Evolutionary conservation across 164 flowering plant species (phyloP), one percentile per base, ranked within the genome.

Genomic region (Akebia trifoliata): DNA sequence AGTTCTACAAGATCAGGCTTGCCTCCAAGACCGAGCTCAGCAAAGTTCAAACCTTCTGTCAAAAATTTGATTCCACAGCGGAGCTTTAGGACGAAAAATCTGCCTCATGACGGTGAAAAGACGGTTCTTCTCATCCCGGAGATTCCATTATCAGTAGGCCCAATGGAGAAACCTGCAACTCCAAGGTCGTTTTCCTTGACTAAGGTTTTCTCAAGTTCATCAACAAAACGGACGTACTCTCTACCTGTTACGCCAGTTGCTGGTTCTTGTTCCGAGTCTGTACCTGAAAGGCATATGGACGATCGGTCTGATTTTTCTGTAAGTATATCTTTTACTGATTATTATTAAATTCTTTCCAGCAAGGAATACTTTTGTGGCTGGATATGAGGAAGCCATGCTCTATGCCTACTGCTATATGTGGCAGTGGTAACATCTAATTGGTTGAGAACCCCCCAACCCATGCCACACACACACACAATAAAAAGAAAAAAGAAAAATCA

Each of bases 11-110:
- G 72, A 75, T 63, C 78, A 11, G 83, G 85, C 44, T 70, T 86
- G 45, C 90, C 94, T 0, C 94, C 87, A 12, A 74, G 83, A 59
- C 86, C 94, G 55, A 65, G 40, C 72, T 80, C 90, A 25, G 77
- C 79, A 15, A 82, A 76, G 63, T 61, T 71, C 44, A 77, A 57
- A 62, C 58, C 84, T 22, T 76, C 83, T 31, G 63, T 79, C 64
- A 83, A 62, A 66, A 80, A 69, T 73, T 46, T 86, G 64, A 76
- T 83, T 63, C 75, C 85, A 3, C 85, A 81, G 44, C 68, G 69
- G 67, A 86, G 84, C 72, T 64, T 80, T 30, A 76, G 57, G 53
- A 69, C 43, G 12, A 79, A 80, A 56, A 69, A 38, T 61, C 39
- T 58, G 40, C 39, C 59, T 8, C 73, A 71, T 8, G 85, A 81